Conservation (phyloP, 176 grass and related monocot species). For the Raddia guianensis region DNA sequence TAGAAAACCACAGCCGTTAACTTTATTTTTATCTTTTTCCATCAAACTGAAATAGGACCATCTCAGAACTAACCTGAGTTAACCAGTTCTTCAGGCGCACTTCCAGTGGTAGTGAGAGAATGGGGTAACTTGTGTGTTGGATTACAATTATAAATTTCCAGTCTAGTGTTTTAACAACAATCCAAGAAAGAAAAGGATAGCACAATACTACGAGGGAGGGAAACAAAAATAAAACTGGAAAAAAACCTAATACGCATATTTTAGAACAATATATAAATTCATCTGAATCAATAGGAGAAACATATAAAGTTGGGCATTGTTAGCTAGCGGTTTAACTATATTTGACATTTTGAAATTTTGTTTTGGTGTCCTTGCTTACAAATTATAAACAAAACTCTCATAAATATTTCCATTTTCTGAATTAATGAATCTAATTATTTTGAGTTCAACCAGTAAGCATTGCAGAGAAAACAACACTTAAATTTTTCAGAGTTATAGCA, state of each 20-base stretch:
- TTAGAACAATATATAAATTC: neutral
- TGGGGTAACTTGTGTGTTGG: neutral
- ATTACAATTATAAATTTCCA: constrained; percentile 1
- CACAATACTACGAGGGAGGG: neutral
- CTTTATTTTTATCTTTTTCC: neutral
- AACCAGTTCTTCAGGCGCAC: constrained; percentile 68
- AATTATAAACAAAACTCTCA: no score
- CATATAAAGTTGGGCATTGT: neutral
- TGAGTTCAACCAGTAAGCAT: no score
- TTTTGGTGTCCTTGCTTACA: no score
- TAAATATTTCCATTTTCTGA: no score
- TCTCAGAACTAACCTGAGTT: constrained; percentile 55
- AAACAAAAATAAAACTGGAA: neutral
- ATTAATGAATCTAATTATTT: no score
- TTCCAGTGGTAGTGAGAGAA: constrained; percentile 54
- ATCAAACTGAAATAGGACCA: constrained; percentile 5
- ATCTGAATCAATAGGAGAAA: neutral
- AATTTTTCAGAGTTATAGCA: neutral
- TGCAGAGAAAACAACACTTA: no score
- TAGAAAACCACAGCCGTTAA: neutral
- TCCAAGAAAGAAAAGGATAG: neutral
- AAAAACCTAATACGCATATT: neutral
- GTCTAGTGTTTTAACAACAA: neutral
- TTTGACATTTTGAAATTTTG: no score
- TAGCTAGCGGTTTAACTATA: neutral